These are phyloP conservation scores for Myxozyma lipomycoides DNA, from an alignment of 805 yeast species.

Conservation along the genomic window DNA sequence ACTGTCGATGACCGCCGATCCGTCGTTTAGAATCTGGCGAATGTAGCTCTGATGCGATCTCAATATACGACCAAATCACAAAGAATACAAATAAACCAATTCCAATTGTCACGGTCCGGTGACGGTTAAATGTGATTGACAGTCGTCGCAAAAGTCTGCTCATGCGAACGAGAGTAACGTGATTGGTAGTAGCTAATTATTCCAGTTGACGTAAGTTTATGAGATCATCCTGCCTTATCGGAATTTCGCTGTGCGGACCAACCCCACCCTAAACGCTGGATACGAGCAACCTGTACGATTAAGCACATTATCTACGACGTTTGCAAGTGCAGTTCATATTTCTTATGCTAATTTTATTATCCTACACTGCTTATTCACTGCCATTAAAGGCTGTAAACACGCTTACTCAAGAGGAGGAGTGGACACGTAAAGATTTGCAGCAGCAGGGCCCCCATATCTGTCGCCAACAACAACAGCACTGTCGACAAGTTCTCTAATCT, in stretches of 20 bases:
- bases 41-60: neutral
- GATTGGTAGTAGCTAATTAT: too few relatives aligned
- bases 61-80: neutral
- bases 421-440: conserved; percentile 2
- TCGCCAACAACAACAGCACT: conserved; percentile 18
- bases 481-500: conserved; percentile 17
- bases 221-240: too few relatives aligned
- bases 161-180: neutral
- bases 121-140: neutral
- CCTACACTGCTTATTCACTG: too few relatives aligned
- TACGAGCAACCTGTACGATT: too few relatives aligned
- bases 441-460: conserved; percentile 9
- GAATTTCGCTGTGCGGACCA: too few relatives aligned
- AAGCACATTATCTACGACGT: too few relatives aligned
- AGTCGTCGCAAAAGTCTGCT: neutral
- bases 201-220: too few relatives aligned
- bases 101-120: neutral
- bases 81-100: neutral
- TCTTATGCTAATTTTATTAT: too few relatives aligned
- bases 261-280: too few relatives aligned
- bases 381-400: too few relatives aligned
- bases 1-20: neutral
- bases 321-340: too few relatives aligned
- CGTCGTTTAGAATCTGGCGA: neutral
- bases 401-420: neutral